A percentile compares a stretch with the other conserved stretches of the same genome.
Evolutionary conservation across 495 filamentous ascomycete genomes (phyloP).

Genomic region (Tirmania nivea): DNA sequence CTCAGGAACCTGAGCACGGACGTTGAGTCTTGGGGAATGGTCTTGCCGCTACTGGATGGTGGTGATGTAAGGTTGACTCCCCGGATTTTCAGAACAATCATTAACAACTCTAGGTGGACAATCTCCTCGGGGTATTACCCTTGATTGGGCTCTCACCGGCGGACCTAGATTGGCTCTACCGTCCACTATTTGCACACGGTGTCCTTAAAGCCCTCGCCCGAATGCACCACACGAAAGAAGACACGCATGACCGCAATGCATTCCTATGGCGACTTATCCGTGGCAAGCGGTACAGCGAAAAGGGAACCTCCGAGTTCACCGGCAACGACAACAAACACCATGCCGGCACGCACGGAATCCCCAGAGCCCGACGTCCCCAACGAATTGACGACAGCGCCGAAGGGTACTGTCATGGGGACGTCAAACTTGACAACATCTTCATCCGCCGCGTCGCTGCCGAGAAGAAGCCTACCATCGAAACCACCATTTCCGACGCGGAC

Average conservation of each 20-base stretch:
- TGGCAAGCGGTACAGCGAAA: not conserved
- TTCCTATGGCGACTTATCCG: not conserved
- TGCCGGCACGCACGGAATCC: not conserved
- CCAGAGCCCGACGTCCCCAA: not conserved
- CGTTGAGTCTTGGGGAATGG: not conserved
- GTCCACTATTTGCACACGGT: not conserved
- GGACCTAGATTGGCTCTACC: slow-evolving; percentile 2
- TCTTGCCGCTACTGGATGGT: not conserved
- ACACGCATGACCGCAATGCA: not conserved
- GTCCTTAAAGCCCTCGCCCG: not conserved
- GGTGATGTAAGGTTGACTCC: not conserved
- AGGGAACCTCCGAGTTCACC: not conserved
- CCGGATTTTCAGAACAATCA: not conserved
- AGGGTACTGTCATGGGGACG: slow-evolving; percentile 4
- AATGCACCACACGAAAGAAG: slow-evolving; percentile 2
- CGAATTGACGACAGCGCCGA: not conserved
- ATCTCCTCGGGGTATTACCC: not conserved
- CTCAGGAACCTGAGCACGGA: not conserved
- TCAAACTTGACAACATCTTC: slow-evolving; percentile 6
- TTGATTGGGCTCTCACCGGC: not conserved
- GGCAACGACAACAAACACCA: not conserved
- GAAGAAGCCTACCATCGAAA: not conserved
- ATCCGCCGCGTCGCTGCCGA: not conserved
- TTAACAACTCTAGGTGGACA: not conserved
- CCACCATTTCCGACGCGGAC: not conserved